Conservation (phyloP, 225 moss, liverwort and hornwort genomes). For the Pseudoscleropodium purum region DNA sequence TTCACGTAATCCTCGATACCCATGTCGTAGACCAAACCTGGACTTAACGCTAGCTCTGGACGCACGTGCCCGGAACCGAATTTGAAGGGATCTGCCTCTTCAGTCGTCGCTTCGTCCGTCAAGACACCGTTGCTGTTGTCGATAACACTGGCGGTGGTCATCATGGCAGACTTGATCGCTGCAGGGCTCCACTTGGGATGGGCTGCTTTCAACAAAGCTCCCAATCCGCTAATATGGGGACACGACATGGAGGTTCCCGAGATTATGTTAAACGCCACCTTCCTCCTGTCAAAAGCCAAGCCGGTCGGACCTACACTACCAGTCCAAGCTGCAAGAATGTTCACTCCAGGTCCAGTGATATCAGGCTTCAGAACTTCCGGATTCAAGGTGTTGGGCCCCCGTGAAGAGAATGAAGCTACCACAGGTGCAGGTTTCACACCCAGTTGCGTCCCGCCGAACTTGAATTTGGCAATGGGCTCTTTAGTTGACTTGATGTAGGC, state of each 20-base stretch:
- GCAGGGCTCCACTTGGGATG: constrained; percentile 45
- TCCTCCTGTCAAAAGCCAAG: constrained; percentile 9
- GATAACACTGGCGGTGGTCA: constrained; percentile 35
- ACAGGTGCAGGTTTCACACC: constrained; percentile 64
- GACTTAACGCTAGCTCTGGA: constrained; percentile 27
- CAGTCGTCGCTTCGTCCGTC: constrained; percentile 18
- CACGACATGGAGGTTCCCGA: constrained; percentile 57
- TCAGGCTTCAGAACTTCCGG: constrained; percentile 44
- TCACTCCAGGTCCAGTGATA: constrained; percentile 59
- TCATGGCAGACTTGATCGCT: constrained; percentile 48
- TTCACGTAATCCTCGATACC: constrained; percentile 20
- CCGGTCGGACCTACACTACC: constrained; percentile 9
- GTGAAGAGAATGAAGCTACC: constrained; percentile 66
- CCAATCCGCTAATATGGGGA: constrained; percentile 40
- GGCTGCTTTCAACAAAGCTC: constrained; percentile 22
- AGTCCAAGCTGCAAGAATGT: constrained; percentile 67
- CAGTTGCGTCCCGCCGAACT: constrained; percentile 39
- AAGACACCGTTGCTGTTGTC: constrained; percentile 11
- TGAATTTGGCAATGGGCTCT: constrained; percentile 30
- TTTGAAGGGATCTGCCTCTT: constrained; percentile 17
- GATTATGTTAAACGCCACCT: constrained; percentile 20
- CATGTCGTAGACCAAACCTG: constrained; percentile 54
- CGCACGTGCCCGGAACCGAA: constrained; percentile 50
- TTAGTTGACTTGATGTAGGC: constrained; percentile 20
- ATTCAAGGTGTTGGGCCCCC: constrained; percentile 39